Conservation (phyloP, 352 stramenopile genomes). For the Phytophthora sojae region DNA sequence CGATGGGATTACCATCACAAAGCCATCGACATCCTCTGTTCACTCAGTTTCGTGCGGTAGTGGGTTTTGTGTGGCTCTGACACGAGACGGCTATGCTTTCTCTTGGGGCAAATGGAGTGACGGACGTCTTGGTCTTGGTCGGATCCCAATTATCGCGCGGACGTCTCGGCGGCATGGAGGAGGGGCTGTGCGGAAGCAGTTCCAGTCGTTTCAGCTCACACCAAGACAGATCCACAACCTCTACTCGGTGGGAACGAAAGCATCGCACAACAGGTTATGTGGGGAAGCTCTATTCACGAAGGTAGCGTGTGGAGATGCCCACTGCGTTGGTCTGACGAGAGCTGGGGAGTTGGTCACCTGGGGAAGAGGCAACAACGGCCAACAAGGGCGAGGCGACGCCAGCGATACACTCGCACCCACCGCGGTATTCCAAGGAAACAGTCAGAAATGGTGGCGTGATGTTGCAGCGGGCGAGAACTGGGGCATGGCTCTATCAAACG, state of each 20-base stretch:
- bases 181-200: slow-evolving; percentile 50
- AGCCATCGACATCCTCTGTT: slow-evolving; percentile 4
- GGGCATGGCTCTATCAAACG: slow-evolving; percentile 71
- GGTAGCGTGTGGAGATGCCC: slow-evolving; percentile 76
- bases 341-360: slow-evolving; percentile 73
- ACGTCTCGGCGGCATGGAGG: slow-evolving; percentile 45
- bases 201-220: slow-evolving; percentile 67
- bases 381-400: slow-evolving; percentile 75
- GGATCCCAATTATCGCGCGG: slow-evolving; percentile 58
- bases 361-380: slow-evolving; percentile 79
- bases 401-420: slow-evolving; percentile 43
- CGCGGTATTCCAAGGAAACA: slow-evolving; percentile 15
- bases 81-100: slow-evolving; percentile 61
- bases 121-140: slow-evolving; percentile 74
- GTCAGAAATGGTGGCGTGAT: slow-evolving; percentile 43
- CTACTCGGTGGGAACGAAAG: neutral
- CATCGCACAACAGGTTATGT: neutral
- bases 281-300: slow-evolving; percentile 37
- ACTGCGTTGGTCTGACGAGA: slow-evolving; percentile 73
- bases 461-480: slow-evolving; percentile 80
- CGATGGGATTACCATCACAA: neutral
- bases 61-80: slow-evolving; percentile 83
- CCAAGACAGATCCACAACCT: slow-evolving; percentile 32
- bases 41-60: slow-evolving; percentile 67
- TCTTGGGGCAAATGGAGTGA: slow-evolving; percentile 85